Conservation (phyloP, 345 rosid genomes). For the Brassica napus region Da-Ae NC_063448.1:54619001-54619500, state of each 20-base stretch:
- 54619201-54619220: not conserved
- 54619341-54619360: conserved; percentile 2
- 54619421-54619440: conserved; percentile 81
- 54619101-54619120: conserved; percentile 71
- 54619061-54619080: conserved; percentile 64
- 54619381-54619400: conserved; percentile 40
- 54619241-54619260: conserved; percentile 71
- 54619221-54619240: conserved; percentile 65
- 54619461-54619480: conserved; percentile 53
- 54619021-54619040: not conserved
- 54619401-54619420: conserved; percentile 99
- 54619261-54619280: conserved; percentile 88
- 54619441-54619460: conserved; percentile 84
- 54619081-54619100: conserved; percentile 90
- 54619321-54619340: not conserved
- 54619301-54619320: not conserved
- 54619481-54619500: not conserved
- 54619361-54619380: not conserved
- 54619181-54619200: not conserved
- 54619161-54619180: conserved; percentile 38
- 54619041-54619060: not conserved
- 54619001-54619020: conserved; percentile 5
- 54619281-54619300: conserved; percentile 63
- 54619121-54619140: conserved; percentile 76
- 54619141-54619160: conserved; percentile 97